phyloP scores from a whole-genome alignment of 2,329 filamentous ascomycete species.

The Tolypocladium inflatum region DNA sequence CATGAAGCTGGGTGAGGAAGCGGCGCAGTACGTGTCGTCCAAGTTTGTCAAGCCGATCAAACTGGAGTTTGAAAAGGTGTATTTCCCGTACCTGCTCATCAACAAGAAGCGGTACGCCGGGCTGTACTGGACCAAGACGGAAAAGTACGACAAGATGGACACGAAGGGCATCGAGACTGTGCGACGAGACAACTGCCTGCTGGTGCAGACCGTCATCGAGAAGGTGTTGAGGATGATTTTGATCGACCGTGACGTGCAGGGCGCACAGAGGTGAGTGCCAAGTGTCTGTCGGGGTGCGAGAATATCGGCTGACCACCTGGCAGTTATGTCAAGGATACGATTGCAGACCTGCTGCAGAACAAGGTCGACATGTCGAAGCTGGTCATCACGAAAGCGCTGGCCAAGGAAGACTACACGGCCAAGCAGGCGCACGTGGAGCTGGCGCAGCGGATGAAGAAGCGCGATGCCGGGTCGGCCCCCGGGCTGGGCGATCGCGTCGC shows the following conservation, averaged over 20 bases:
- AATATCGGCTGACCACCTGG: background rate
- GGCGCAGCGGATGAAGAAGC: constrained; percentile 92
- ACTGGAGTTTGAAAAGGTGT: constrained; percentile 98
- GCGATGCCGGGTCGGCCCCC: constrained; percentile 88
- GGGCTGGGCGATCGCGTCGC: constrained; percentile 91
- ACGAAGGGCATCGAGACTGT: constrained; percentile 99
- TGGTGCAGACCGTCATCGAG: constrained; percentile 96
- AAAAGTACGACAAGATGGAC: constrained; percentile 99
- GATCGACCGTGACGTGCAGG: constrained; percentile 83
- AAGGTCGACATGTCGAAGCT: constrained; percentile 98
- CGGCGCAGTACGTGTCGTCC: constrained; percentile 74
- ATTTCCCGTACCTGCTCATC: constrained; percentile 95
- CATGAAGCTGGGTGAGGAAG: constrained; percentile 94
- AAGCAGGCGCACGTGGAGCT: constrained; percentile 97
- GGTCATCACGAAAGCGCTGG: constrained; percentile 94
- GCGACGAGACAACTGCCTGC: constrained; percentile 85
- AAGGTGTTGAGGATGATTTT: constrained; percentile 92
- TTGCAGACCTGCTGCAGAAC: constrained; percentile 91
- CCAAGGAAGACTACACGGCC: constrained; percentile 79
- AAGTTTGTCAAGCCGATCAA: constrained; percentile 98
- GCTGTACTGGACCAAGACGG: constrained; percentile 90
- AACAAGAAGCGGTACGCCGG: constrained; percentile 99
- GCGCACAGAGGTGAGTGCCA: constrained; percentile 42
- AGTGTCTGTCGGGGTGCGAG: background rate
- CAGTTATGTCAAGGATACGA: constrained; percentile 93